phyloP scores from a whole-genome alignment of 2,329 filamentous ascomycete species.

The Aspergillus carbonarius region DNA sequence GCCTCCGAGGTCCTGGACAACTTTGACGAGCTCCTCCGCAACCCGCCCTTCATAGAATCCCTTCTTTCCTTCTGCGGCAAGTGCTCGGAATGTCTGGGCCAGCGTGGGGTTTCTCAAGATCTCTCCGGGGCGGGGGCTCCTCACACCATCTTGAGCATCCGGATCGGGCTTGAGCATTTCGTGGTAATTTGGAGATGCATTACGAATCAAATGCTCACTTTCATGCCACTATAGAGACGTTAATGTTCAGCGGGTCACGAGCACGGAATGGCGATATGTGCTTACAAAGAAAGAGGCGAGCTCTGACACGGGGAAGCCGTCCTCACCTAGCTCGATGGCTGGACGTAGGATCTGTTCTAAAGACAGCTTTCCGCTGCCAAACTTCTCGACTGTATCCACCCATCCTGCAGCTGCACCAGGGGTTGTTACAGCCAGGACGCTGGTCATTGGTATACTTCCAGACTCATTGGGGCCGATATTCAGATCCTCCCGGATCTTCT shows the following conservation, averaged over 20 bases:
- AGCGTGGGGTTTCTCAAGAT: conserved; percentile 83
- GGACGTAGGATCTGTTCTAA: conserved; percentile 76
- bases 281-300: conserved; percentile 67
- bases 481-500: conserved; percentile 68
- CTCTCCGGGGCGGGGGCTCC: conserved; percentile 77
- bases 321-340: conserved; percentile 80
- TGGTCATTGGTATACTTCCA: conserved; percentile 68
- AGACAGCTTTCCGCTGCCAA: conserved; percentile 81
- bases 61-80: conserved; percentile 78
- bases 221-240: conserved; percentile 63
- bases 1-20: conserved; percentile 73
- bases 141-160: conserved; percentile 64
- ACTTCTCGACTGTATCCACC: conserved; percentile 83
- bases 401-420: conserved; percentile 91
- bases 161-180: conserved; percentile 85
- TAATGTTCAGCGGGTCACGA: not conserved
- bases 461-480: conserved; percentile 59
- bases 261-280: conserved; percentile 14
- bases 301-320: conserved; percentile 87
- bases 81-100: conserved; percentile 73
- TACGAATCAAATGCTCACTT: conserved; percentile 62
- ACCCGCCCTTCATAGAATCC: conserved; percentile 89
- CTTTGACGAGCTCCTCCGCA: conserved; percentile 76
- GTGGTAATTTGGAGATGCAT: conserved; percentile 77
- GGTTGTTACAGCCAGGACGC: conserved; percentile 78